Evolutionary conservation across 2,329 filamentous ascomycete genomes (phyloP).

Genomic region (Stagonosporopsis rhizophila): DNA sequence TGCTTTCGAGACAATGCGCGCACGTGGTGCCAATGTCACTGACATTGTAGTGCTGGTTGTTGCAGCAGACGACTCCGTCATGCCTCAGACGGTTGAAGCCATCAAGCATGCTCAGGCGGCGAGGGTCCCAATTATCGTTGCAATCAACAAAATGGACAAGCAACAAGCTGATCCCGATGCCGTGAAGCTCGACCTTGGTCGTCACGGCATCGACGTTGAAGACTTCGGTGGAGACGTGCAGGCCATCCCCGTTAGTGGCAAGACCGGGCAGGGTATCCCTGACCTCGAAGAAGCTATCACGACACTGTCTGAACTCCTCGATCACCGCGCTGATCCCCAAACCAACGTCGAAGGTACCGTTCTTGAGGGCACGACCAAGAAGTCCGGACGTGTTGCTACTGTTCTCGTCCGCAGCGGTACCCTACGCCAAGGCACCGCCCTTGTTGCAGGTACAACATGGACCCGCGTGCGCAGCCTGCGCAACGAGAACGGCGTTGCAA

Average conservation of each 20-base stretch:
- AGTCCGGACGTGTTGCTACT: conserved; percentile 83
- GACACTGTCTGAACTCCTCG: conserved; percentile 85
- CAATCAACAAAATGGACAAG: conserved; percentile 97
- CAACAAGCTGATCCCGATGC: conserved; percentile 78
- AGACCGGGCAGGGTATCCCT: conserved; percentile 89
- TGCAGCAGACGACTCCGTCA: conserved; percentile 95
- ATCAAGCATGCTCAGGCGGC: conserved; percentile 90
- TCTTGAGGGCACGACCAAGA: conserved; percentile 88
- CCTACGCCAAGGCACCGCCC: conserved; percentile 76
- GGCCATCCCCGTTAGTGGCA: conserved; percentile 88
- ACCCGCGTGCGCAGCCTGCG: conserved; percentile 82
- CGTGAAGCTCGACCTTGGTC: conserved; percentile 86
- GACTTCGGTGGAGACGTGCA: conserved; percentile 95
- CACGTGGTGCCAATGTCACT: conserved; percentile 92
- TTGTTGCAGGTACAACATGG: conserved; percentile 90
- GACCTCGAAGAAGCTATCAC: conserved; percentile 91
- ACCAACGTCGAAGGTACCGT: conserved; percentile 91
- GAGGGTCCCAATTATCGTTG: conserved; percentile 93
- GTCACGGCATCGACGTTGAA: conserved; percentile 87
- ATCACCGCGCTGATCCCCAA: conserved; percentile 80
- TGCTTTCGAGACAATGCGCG: conserved; percentile 94
- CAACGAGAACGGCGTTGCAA: conserved; percentile 79
- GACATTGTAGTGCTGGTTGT: conserved; percentile 97
- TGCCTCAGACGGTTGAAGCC: conserved; percentile 94
- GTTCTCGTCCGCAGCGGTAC: conserved; percentile 89